These are phyloP conservation scores for Clarireedia monteithiana DNA, from an alignment of 2,329 filamentous ascomycete species.

Conservation along the genomic window DNA sequence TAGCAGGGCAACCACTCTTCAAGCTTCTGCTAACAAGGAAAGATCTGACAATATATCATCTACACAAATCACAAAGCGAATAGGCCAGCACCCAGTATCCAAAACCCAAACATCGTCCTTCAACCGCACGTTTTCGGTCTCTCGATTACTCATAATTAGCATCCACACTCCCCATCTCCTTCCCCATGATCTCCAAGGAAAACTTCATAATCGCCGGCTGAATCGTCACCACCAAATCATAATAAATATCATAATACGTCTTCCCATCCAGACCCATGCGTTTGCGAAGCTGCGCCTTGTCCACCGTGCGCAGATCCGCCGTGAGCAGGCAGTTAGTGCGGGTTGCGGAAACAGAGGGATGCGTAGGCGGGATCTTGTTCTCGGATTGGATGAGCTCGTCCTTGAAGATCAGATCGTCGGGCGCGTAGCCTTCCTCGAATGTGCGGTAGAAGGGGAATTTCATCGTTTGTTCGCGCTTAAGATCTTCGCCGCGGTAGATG, in stretches of 20 bases:
- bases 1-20: no score
- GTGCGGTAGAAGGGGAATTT: constrained; percentile 15
- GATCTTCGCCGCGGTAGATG: constrained; percentile 16
- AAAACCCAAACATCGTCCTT: neutral
- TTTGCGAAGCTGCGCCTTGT: constrained; percentile 2
- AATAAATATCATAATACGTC: constrained; percentile 5
- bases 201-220: constrained; percentile 10
- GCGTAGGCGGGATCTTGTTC: neutral
- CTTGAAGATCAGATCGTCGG: constrained; percentile 13
- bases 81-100: neutral
- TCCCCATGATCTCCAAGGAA: constrained; percentile 8
- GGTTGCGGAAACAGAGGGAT: neutral
- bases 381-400: constrained; percentile 10
- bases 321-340: constrained; percentile 7
- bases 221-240: constrained; percentile 12
- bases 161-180: constrained; percentile 9
- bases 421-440: constrained; percentile 1
- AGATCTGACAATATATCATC: no score
- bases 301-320: constrained; percentile 11
- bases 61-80: no score
- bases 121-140: neutral
- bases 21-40: no score
- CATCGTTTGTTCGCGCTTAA: constrained; percentile 11
- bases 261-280: constrained; percentile 6
- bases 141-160: constrained; percentile 2